Conservation (phyloP, 208 protist genomes). For the Leptomonas seymouri region DNA sequence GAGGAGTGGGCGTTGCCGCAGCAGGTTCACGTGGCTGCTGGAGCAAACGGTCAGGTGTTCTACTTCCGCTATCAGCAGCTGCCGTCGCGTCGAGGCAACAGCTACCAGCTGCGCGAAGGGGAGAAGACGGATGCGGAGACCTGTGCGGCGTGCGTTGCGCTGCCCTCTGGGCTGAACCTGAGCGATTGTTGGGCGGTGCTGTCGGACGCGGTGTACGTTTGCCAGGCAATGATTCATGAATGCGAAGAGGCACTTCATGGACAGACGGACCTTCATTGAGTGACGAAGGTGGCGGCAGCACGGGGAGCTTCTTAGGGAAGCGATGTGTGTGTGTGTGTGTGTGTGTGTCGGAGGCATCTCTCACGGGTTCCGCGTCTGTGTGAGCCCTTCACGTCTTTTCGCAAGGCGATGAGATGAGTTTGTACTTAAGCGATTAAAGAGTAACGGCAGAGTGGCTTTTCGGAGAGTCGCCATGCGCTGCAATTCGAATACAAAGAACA, state of each 20-base stretch:
- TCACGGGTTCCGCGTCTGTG: too few relatives aligned
- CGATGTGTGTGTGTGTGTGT: too few relatives aligned
- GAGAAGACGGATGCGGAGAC: conserved; percentile 11
- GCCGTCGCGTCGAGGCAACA: conserved; percentile 70
- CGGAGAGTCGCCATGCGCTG: too few relatives aligned
- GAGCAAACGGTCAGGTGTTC: conserved; percentile 48
- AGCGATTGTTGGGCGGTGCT: conserved; percentile 48
- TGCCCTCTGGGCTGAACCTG: conserved; percentile 22
- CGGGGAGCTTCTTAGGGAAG: too few relatives aligned
- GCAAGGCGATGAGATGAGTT: too few relatives aligned
- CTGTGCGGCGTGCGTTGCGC: conserved; percentile 19
- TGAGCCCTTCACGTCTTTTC: too few relatives aligned
- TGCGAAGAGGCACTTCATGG: conserved; percentile 50
- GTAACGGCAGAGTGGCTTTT: too few relatives aligned
- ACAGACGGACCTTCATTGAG: neutral
- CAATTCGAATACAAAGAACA: neutral
- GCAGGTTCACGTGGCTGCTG: conserved; percentile 71
- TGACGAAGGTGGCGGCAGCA: neutral
- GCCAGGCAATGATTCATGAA: conserved; percentile 72
- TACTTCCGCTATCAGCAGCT: conserved; percentile 69
- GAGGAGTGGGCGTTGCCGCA: conserved; percentile 87
- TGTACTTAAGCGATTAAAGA: neutral
- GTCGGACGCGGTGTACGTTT: conserved; percentile 49
- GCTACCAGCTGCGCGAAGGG: conserved; percentile 31
- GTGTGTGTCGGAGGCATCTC: too few relatives aligned